Evolutionary conservation across 2,329 filamentous ascomycete species (phyloP), one percentile per base, ranked within the genome.

Genomic region (Neonectria neomacrospora): DNA sequence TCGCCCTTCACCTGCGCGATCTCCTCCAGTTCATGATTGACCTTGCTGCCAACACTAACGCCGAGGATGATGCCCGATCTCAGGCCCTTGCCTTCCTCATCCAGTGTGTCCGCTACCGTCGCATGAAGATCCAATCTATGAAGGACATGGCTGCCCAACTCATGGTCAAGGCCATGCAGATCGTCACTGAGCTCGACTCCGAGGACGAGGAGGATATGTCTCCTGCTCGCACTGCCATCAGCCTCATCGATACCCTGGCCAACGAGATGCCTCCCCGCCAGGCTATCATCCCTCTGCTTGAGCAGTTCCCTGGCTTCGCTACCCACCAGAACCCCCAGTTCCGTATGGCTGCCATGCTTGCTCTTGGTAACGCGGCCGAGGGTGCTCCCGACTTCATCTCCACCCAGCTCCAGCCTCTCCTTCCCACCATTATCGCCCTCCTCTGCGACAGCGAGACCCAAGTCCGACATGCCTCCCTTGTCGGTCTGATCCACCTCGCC

Each of bases 371-470:
- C 83, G 95, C 93, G 72, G 95, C 97, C 56, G 96, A 98, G 83
- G 96, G 96, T 72, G 95, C 96, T 30, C 96, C 96, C 16, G 96
- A 99, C 79, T 99, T 98, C 80, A 94, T 98, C 75, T 93, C 93
- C 67, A 97, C 94, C 20, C 96, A 99, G 80, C 88, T 98, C 66
- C 86, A 91, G 74, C 87, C 91, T 69, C 91, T 98, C 69, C 88
- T 98, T 77, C 96, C 96, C 52, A 85, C 92, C 71, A 89, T 98
- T 63, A 85, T 97, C 61, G 89, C 88, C 74, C 86, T 98, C 9
- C 88, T 99, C 41, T 86, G 93, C 75, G 96, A 99, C 76, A 83
- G 87, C n/a, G 92, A 96, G 70, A 85, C 89, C 70, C 89, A 90
- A 72, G 96, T 99, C 62, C 90, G 96, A 64, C 91, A 94, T 77